Evolutionary conservation across 2,329 filamentous ascomycete species (phyloP).

Genomic region (Fusarium camptoceras): DNA sequence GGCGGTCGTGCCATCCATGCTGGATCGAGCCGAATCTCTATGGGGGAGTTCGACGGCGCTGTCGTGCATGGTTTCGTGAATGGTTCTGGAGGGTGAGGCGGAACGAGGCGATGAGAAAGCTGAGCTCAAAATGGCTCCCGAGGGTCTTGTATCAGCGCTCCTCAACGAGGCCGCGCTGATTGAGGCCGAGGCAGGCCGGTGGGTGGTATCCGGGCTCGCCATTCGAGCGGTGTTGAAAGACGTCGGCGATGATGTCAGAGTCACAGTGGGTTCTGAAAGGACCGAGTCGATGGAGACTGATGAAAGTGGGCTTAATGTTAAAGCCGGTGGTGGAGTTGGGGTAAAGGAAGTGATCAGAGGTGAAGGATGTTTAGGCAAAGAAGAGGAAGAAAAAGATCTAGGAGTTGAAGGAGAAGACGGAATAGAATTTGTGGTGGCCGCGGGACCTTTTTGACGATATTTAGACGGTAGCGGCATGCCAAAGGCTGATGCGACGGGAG

Average conservation of each 20-base stretch:
- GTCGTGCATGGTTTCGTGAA: constrained; percentile 48
- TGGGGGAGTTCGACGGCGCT: constrained; percentile 48
- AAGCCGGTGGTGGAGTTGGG: not conserved
- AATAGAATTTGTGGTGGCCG: constrained; percentile 21
- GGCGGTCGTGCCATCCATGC: constrained; percentile 42
- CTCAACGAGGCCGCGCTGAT: constrained; percentile 12
- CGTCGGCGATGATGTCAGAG: constrained; percentile 36
- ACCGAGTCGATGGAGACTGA: constrained; percentile 36
- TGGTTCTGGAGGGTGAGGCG: constrained; percentile 14
- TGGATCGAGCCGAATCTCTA: constrained; percentile 48
- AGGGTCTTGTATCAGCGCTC: constrained; percentile 25
- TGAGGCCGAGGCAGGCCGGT: constrained; percentile 13
- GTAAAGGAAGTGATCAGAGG: constrained; percentile 17
- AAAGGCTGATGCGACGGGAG: constrained; percentile 52
- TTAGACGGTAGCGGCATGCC: constrained; percentile 48
- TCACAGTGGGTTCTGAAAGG: constrained; percentile 31
- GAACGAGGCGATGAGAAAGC: constrained; percentile 24
- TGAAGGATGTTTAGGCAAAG: constrained; percentile 16
- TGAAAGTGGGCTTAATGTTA: constrained; percentile 22
- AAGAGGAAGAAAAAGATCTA: constrained; percentile 27
- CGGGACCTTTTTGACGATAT: constrained; percentile 42
- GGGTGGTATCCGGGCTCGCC: constrained; percentile 28
- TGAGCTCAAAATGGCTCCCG: constrained; percentile 15
- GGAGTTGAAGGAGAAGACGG: constrained; percentile 33
- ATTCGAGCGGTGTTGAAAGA: constrained; percentile 17